These are phyloP conservation scores for Ceratobasidium sp. DNA, from an alignment of 1,284 basidiomycete species.

Conservation along the genomic window DNA sequence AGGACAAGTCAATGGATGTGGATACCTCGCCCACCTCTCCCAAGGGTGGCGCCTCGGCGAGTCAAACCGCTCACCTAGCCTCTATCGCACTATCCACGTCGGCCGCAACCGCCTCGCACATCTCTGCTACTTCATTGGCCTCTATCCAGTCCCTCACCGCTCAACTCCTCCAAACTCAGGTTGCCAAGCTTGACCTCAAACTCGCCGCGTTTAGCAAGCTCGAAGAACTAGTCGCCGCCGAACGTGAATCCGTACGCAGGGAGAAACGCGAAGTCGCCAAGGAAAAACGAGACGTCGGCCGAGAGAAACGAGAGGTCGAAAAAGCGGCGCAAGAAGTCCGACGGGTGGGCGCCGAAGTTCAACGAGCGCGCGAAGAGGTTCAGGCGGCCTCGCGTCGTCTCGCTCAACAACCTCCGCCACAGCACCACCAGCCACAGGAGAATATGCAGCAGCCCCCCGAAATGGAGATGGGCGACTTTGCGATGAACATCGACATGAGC, in stretches of 20 bases:
- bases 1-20: slow-evolving; percentile 50
- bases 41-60: slow-evolving; percentile 55
- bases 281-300: slow-evolving; percentile 18
- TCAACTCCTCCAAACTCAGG: slow-evolving; percentile 89
- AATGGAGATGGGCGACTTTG: slow-evolving; percentile 39
- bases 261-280: slow-evolving; percentile 30
- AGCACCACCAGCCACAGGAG: slow-evolving; percentile 10
- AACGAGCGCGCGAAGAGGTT: slow-evolving; percentile 38
- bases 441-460: slow-evolving; percentile 11
- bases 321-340: slow-evolving; percentile 26
- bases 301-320: slow-evolving; percentile 22
- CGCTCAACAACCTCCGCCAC: slow-evolving; percentile 10
- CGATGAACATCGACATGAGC: slow-evolving; percentile 45
- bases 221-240: slow-evolving; percentile 90
- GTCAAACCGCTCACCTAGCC: slow-evolving; percentile 84
- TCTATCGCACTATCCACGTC: slow-evolving; percentile 90
- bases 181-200: slow-evolving; percentile 95
- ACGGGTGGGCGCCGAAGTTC: slow-evolving; percentile 24
- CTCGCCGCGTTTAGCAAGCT: slow-evolving; percentile 92
- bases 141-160: slow-evolving; percentile 85
- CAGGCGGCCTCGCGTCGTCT: slow-evolving; percentile 25
- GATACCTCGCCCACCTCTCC: slow-evolving; percentile 49
- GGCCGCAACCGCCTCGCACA: slow-evolving; percentile 80
- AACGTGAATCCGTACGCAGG: slow-evolving; percentile 63
- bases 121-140: slow-evolving; percentile 69